Percentiles rank a stretch among this genome's conserved stretches.
These are phyloP conservation scores for Pichia thaimueangensis DNA, from an alignment of 805 yeast species.

Conservation along the genomic window DNA sequence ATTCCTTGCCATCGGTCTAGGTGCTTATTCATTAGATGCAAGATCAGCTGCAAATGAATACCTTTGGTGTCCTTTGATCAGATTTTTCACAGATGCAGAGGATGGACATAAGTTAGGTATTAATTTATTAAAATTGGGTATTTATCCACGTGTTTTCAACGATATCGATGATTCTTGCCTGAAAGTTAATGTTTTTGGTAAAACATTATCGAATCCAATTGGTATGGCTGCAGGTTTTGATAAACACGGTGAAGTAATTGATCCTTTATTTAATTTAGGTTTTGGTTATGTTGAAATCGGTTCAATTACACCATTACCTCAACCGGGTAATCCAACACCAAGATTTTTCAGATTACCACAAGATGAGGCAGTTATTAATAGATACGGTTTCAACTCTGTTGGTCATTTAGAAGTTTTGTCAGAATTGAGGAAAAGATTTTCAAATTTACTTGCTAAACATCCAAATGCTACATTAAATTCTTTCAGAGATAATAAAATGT, in stretches of 20 bases:
- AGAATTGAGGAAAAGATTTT: conserved; percentile 59
- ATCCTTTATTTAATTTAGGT: conserved; percentile 68
- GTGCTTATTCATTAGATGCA: conserved; percentile 63
- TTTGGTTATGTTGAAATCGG: conserved; percentile 91
- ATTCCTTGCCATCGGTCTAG: conserved; percentile 31
- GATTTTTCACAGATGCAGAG: conserved; percentile 75
- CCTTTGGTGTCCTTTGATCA: conserved; percentile 67
- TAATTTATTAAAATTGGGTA: conserved; percentile 57
- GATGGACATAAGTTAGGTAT: conserved; percentile 77
- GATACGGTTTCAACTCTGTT: conserved; percentile 90
- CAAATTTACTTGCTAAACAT: conserved; percentile 29
- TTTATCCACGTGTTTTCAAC: conserved; percentile 54
- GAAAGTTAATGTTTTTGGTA: conserved; percentile 60
- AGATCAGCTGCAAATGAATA: conserved; percentile 80
- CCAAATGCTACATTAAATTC: conserved; percentile 31
- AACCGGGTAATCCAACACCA: conserved; percentile 92
- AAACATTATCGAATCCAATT: conserved; percentile 61
- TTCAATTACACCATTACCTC: conserved; percentile 86
- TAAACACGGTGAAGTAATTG: conserved; percentile 88
- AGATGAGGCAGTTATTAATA: conserved; percentile 87
- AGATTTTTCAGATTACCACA: conserved; percentile 79
- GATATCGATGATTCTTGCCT: conserved; percentile 48
- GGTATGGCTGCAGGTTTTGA: conserved; percentile 97
- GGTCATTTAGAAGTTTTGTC: conserved; percentile 76
- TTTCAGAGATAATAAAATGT: conserved; percentile 54